Percentiles rank a stretch among this genome's conserved stretches.
Evolutionary conservation across 805 yeast genomes (phyloP).

Genomic region (Pichia rugopelliculosa): DNA sequence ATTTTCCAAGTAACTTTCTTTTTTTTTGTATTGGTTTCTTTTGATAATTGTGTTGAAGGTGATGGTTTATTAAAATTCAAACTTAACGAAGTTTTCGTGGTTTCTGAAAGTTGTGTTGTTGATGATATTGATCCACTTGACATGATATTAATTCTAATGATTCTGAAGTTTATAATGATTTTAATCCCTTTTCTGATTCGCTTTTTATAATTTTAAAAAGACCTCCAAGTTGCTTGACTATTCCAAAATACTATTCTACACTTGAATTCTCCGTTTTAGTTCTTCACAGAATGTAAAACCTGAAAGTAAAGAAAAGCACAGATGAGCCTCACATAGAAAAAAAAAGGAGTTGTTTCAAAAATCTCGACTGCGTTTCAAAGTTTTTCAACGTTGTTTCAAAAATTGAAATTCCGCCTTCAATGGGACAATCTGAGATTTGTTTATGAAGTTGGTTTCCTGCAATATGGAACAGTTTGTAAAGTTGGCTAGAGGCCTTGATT

Average conservation of each 20-base stretch:
- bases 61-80: not conserved
- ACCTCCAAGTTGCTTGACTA: not conserved
- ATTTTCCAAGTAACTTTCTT: conserved; percentile 7
- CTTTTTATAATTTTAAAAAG: not conserved
- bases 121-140: not conserved
- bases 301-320: not conserved
- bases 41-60: not conserved
- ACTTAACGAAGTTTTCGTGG: not conserved
- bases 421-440: not conserved
- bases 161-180: not conserved
- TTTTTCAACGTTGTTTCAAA: not conserved
- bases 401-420: not conserved
- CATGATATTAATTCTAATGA: not conserved
- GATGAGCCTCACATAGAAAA: not conserved
- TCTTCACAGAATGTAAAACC: not conserved
- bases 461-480: not conserved
- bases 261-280: not conserved
- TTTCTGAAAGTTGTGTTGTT: not conserved
- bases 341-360: not conserved
- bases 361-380: not conserved
- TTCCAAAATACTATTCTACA: too few species aligned
- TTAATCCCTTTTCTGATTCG: too few species aligned
- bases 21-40: not conserved
- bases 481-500: not conserved
- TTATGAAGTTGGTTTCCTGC: not conserved